Evolutionary conservation across 2,329 filamentous ascomycete genomes (phyloP).

Genomic region (Pseudocercospora macadamiae): DNA sequence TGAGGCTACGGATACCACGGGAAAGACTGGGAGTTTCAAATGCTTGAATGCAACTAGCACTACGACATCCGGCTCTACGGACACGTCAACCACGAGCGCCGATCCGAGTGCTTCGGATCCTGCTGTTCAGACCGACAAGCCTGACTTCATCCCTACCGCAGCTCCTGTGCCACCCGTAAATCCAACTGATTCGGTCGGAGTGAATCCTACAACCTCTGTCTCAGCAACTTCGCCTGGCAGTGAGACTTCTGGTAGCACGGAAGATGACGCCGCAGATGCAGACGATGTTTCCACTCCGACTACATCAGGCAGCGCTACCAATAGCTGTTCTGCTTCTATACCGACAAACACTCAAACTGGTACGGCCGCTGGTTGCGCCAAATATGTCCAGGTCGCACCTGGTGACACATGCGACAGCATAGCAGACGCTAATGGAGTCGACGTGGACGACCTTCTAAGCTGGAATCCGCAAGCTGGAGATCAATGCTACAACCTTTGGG

Average conservation of each 20-base stretch:
- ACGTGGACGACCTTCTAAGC: background rate
- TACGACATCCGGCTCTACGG: background rate
- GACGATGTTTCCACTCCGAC: background rate
- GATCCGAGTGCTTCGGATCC: background rate
- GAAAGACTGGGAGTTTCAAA: slow-evolving; percentile 15
- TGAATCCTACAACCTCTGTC: background rate
- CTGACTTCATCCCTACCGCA: background rate
- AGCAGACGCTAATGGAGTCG: background rate
- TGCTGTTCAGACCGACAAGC: slow-evolving; percentile 3
- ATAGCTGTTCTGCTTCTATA: background rate
- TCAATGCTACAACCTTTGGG: slow-evolving; percentile 2
- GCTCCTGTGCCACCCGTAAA: slow-evolving; percentile 4
- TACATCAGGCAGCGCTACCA: background rate
- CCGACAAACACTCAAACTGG: slow-evolving; percentile 1
- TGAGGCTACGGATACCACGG: slow-evolving; percentile 17
- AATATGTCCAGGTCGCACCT: background rate
- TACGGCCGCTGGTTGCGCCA: background rate
- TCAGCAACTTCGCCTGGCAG: background rate
- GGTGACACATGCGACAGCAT: slow-evolving; percentile 6
- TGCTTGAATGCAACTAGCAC: slow-evolving; percentile 8
- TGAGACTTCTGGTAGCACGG: background rate
- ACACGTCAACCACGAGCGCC: background rate
- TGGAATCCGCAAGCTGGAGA: slow-evolving; percentile 7
- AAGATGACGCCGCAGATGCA: background rate
- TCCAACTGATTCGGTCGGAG: background rate